phyloP scores from a whole-genome alignment of 1,284 basidiomycete genomes.

The Coriolopsis trogii region DNA sequence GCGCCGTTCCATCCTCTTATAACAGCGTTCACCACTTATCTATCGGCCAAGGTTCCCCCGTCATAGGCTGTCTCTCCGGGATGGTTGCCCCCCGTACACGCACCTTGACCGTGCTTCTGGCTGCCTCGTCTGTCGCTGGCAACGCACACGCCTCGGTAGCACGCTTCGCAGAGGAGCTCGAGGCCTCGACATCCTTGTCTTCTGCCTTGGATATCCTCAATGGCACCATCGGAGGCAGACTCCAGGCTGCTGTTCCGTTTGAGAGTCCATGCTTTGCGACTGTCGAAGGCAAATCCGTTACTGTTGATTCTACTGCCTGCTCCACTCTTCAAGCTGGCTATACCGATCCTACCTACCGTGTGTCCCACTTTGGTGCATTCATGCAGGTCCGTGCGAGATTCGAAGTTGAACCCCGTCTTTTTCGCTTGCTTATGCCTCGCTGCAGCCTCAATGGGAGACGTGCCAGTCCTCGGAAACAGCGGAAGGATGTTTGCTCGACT shows the following conservation, averaged over 20 bases:
- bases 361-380: conserved; percentile 29
- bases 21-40: too few species aligned
- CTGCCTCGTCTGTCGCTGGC: too few species aligned
- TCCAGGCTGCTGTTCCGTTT: conserved; percentile 31
- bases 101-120: too few species aligned
- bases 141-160: too few species aligned
- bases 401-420: not conserved
- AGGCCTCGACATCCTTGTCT: too few species aligned
- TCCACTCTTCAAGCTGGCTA: conserved; percentile 33
- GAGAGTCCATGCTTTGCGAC: conserved; percentile 36
- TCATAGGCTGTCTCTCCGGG: too few species aligned
- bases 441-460: conserved; percentile 37
- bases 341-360: conserved; percentile 29
- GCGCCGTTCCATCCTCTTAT: too few species aligned
- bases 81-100: too few species aligned
- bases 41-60: too few species aligned
- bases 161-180: too few species aligned
- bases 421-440: not conserved
- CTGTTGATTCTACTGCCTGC: conserved; percentile 29
- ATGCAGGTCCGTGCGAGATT: conserved; percentile 30
- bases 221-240: conserved; percentile 33
- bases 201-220: conserved; percentile 44
- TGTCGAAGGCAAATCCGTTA: conserved; percentile 26
- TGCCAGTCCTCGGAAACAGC: conserved; percentile 24
- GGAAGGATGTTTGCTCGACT: conserved; percentile 33